Conservation (phyloP, 176 grass and related monocot species). For the Carex littledalei region DNA sequence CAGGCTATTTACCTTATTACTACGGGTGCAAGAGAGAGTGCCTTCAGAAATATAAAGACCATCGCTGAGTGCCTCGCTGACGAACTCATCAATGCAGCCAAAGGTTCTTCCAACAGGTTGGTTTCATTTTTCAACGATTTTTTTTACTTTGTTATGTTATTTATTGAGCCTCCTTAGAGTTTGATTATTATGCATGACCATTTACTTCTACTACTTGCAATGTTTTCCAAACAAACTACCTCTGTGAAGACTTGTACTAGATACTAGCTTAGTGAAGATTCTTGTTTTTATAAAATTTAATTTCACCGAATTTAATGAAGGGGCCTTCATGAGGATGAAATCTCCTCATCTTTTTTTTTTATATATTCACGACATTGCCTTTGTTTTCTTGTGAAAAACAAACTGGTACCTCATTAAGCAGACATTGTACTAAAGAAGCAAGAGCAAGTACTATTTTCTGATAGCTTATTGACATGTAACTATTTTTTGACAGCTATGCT, state of each 20-base stretch:
- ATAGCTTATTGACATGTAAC: not conserved
- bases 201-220: not conserved
- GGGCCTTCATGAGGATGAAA: not conserved
- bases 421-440: not conserved
- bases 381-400: not conserved
- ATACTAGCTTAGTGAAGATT: not conserved
- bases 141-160: not conserved
- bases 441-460: not conserved
- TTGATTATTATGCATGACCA: not conserved
- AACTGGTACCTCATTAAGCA: not conserved
- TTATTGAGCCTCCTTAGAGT: not conserved
- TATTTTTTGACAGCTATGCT: constrained; percentile 29
- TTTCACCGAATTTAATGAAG: not conserved
- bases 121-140: not conserved
- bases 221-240: not conserved
- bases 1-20: constrained; percentile 79
- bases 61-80: constrained; percentile 77
- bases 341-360: not conserved
- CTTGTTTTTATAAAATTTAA: not conserved
- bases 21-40: constrained; percentile 67
- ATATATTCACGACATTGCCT: too few relatives aligned
- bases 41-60: constrained; percentile 83
- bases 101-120: constrained; percentile 76
- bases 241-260: not conserved
- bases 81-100: constrained; percentile 71